phyloP scores from a whole-genome alignment of 306 rosid species.

The Vigna angularis region DNA sequence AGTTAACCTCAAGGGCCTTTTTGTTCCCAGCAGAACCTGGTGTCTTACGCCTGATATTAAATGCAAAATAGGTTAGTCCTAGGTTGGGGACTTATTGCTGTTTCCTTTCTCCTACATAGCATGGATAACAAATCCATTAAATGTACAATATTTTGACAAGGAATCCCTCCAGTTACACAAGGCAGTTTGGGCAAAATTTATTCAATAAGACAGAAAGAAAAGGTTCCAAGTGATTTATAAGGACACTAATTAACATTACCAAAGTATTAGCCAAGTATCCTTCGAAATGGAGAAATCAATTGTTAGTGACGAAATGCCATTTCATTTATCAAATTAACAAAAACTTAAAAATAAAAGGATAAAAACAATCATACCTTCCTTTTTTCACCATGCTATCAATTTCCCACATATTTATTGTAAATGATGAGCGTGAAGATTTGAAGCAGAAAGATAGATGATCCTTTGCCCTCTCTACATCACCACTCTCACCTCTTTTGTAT shows the following conservation, averaged over 20 bases:
- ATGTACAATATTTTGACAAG: slow-evolving; percentile 5
- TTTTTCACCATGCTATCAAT: slow-evolving; percentile 92
- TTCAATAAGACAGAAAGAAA: not conserved
- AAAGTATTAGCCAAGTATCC: slow-evolving; percentile 22
- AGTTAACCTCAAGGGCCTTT: slow-evolving; percentile 86
- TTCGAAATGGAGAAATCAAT: slow-evolving; percentile 16
- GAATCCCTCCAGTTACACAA: slow-evolving; percentile 23
- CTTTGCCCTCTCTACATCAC: slow-evolving; percentile 85
- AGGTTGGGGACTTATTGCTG: slow-evolving; percentile 32
- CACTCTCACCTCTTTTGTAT: slow-evolving; percentile 73
- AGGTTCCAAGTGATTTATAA: slow-evolving; percentile 24
- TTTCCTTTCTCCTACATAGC: slow-evolving; percentile 31
- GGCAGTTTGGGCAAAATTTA: slow-evolving; percentile 25
- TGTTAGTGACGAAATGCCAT: slow-evolving; percentile 8
- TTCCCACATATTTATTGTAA: slow-evolving; percentile 99
- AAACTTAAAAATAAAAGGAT: slow-evolving; percentile 29
- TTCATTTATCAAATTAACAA: slow-evolving; percentile 16
- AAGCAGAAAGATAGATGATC: slow-evolving; percentile 98
- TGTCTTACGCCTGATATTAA: slow-evolving; percentile 79
- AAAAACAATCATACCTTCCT: slow-evolving; percentile 73
- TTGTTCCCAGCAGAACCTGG: slow-evolving; percentile 80
- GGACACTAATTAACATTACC: not conserved
- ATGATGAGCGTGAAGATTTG: slow-evolving; percentile 94
- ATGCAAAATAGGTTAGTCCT: slow-evolving; percentile 44
- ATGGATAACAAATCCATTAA: slow-evolving; percentile 26